These are phyloP conservation scores for Xylaria sp. DNA, from an alignment of 2,329 filamentous ascomycete genomes.

Conservation along the genomic window DNA sequence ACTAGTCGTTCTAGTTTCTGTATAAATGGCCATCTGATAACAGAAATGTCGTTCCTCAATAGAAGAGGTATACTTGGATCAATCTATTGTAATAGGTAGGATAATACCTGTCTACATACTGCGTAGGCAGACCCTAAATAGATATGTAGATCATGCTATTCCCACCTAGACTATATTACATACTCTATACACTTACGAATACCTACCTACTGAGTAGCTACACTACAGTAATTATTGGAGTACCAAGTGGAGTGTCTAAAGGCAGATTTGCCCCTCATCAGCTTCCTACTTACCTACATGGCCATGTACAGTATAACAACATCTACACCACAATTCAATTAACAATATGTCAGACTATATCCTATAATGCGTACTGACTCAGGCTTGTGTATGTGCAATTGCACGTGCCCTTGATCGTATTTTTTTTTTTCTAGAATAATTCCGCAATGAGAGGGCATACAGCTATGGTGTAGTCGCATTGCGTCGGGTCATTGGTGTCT, in stretches of 20 bases:
- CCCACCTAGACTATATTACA: too few relatives aligned
- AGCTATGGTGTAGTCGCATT: constrained; percentile 1
- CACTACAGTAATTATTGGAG: not conserved
- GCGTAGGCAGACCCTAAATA: not conserved
- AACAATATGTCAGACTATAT: not conserved
- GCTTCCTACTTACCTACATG: not conserved
- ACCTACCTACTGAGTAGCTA: too few relatives aligned
- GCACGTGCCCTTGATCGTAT: not conserved
- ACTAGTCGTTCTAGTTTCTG: not conserved
- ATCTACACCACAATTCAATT: not conserved
- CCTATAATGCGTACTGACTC: not conserved
- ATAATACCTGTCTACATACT: too few relatives aligned
- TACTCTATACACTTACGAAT: too few relatives aligned
- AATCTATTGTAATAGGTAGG: not conserved
- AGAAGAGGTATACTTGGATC: not conserved
- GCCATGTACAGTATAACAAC: too few relatives aligned
- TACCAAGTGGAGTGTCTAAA: not conserved
- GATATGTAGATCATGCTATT: not conserved
- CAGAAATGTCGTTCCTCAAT: not conserved
- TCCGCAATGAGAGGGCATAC: constrained; percentile 6
- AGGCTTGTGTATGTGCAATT: not conserved
- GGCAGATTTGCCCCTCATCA: not conserved
- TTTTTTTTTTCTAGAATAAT: constrained; percentile 28
- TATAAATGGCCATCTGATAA: too few relatives aligned
- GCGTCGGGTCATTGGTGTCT: constrained; percentile 29